Evolutionary conservation across 371 early-diverging fungal genomes (phyloP), one percentile per base, ranked within the genome.

Genomic region (Mortierella sp.): DNA sequence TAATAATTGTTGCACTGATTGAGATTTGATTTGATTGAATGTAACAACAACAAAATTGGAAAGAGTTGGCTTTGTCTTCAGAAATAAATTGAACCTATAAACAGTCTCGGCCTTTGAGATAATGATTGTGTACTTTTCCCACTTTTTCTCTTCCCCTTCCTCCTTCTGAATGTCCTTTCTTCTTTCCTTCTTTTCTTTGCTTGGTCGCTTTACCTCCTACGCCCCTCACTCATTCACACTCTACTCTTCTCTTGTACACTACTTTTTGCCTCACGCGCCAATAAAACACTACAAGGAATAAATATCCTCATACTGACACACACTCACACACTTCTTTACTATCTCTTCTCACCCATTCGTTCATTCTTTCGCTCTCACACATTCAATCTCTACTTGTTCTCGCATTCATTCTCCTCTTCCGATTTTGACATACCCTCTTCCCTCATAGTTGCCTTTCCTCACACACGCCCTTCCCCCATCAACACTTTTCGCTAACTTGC

Each of bases 311-410:
- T 7, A 35, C 23, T 15, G 23, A 40, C 12, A 10, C 35, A 34
- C 58, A 34, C 56, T 19, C 65, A 53, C 40, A 10, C 54, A 42
- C 56, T 15, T 43, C 47, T 47, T 35, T 47, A 59, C 45, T 45
- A 34, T 40, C 23, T 58, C 37, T 31, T 43, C 10, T 58, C 51
- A 35, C 56, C n/a, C 55, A 10, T 22, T 32, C 37, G 6, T 51
- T 37, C 34, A n/a, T 19, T 42, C 57, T 9, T 23, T 19, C 67
- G 26, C 60, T n/a, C 54, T 17, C 63, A 32, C 53, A 32, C 34
- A 32, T 29, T 15, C 40, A 22, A 19, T 17, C 15, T 47, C 10
- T 32, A 19, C 61, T 19, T 47, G 12, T 4, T 0, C 49, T 12
- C 23, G 51, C 64, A 22, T 63, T 58, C 35, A 45, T 51, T 32